Evolutionary conservation across 2,329 filamentous ascomycete genomes (phyloP).

Genomic region (Ampelomyces quisqualis): DNA sequence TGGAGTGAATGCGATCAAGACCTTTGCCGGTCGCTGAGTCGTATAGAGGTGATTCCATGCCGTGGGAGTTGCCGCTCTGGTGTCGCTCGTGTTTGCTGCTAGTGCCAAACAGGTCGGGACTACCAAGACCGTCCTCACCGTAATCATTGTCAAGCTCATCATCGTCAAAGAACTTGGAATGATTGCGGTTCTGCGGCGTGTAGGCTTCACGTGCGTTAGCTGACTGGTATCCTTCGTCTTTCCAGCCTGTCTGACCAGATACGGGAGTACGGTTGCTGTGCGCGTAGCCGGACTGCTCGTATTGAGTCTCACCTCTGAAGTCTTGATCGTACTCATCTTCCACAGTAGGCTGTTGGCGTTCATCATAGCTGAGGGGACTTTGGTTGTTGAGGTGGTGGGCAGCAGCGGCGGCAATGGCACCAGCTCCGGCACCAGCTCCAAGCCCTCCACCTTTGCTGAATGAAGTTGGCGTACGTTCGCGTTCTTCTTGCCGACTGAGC

Average conservation of each 20-base stretch:
- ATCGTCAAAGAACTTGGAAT: slow-evolving; percentile 55
- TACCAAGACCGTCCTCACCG: slow-evolving; percentile 44
- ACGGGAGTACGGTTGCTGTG: slow-evolving; percentile 38
- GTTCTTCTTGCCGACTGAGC: slow-evolving; percentile 37
- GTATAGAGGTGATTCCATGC: slow-evolving; percentile 85
- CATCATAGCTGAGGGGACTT: slow-evolving; percentile 27
- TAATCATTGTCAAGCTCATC: slow-evolving; percentile 58
- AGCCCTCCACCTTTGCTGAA: slow-evolving; percentile 39
- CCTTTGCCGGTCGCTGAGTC: slow-evolving; percentile 85
- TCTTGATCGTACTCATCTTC: slow-evolving; percentile 42
- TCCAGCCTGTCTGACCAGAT: slow-evolving; percentile 58
- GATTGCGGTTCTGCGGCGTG: slow-evolving; percentile 48
- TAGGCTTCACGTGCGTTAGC: slow-evolving; percentile 60
- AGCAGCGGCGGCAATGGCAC: slow-evolving; percentile 56
- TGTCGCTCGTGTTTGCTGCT: slow-evolving; percentile 61
- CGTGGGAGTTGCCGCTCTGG: slow-evolving; percentile 86
- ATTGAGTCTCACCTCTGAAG: slow-evolving; percentile 38
- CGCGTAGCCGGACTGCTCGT: slow-evolving; percentile 34
- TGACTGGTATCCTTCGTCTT: slow-evolving; percentile 89
- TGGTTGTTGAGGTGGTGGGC: slow-evolving; percentile 45
- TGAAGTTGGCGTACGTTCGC: slow-evolving; percentile 35
- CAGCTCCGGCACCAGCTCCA: slow-evolving; percentile 53
- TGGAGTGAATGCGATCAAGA: slow-evolving; percentile 89
- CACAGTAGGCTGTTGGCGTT: slow-evolving; percentile 39
- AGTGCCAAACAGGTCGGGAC: slow-evolving; percentile 49